Evolutionary conservation across 2,329 filamentous ascomycete species (phyloP).

Genomic region (Xenoacremonium recifei): DNA sequence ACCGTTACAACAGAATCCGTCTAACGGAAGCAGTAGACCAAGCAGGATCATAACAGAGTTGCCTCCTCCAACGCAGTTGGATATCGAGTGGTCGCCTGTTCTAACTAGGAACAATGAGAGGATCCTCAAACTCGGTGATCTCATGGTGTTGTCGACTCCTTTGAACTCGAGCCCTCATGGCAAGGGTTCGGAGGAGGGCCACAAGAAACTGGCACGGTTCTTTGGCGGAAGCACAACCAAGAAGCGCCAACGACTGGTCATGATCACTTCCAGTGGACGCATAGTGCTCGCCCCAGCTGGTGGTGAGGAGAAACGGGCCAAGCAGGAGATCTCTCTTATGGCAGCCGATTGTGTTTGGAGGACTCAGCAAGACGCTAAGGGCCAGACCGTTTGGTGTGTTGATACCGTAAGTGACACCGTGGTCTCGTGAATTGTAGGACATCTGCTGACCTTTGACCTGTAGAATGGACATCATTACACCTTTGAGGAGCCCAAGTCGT

Average conservation of each 20-base stretch:
- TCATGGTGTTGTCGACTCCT: slow-evolving; percentile 79
- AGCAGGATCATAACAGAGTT: slow-evolving; percentile 89
- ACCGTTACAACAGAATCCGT: slow-evolving; percentile 35
- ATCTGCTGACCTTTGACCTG: neutral
- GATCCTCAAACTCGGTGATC: slow-evolving; percentile 89
- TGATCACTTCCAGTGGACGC: slow-evolving; percentile 89
- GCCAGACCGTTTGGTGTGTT: slow-evolving; percentile 82
- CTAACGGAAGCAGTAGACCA: slow-evolving; percentile 57
- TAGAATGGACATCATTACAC: slow-evolving; percentile 89
- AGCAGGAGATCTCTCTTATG: slow-evolving; percentile 85
- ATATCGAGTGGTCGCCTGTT: slow-evolving; percentile 98
- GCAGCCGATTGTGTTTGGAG: slow-evolving; percentile 74
- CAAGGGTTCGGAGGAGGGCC: slow-evolving; percentile 68
- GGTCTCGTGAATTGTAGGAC: no score
- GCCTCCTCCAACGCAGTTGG: slow-evolving; percentile 91
- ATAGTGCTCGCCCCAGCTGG: slow-evolving; percentile 88
- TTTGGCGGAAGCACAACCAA: slow-evolving; percentile 90
- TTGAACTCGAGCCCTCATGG: slow-evolving; percentile 71
- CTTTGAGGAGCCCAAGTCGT: slow-evolving; percentile 88
- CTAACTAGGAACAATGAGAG: slow-evolving; percentile 87
- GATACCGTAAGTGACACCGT: slow-evolving; percentile 81
- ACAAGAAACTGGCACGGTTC: slow-evolving; percentile 90
- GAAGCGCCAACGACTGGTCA: slow-evolving; percentile 88
- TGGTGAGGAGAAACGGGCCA: slow-evolving; percentile 93
- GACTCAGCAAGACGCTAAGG: slow-evolving; percentile 81